Evolutionary conservation across 179 eudicot genomes (phyloP).

Genomic region (Camellia oleifera): DNA sequence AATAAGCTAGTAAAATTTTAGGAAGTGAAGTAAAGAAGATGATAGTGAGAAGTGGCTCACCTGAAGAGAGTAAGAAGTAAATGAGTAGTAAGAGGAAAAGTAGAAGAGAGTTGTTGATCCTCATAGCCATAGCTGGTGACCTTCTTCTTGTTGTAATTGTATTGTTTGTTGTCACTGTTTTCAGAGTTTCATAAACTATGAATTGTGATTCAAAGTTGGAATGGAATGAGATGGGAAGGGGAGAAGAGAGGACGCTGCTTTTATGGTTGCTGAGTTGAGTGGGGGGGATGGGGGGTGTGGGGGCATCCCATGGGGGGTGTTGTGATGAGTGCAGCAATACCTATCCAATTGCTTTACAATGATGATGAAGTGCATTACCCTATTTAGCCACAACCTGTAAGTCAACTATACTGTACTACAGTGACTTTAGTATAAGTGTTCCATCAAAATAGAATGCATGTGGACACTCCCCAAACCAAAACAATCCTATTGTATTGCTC

Average conservation of each 20-base stretch:
- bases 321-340: slow-evolving; percentile 19
- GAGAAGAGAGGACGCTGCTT: slow-evolving; percentile 1
- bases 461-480: slow-evolving; percentile 14
- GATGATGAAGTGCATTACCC: slow-evolving; percentile 32
- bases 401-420: slow-evolving; percentile 34
- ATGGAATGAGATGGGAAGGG: background rate
- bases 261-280: slow-evolving; percentile 11
- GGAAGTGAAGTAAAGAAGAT: background rate
- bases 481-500: slow-evolving; percentile 30
- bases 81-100: slow-evolving; percentile 27
- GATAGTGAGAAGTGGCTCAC: slow-evolving; percentile 12
- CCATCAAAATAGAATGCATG: slow-evolving; percentile 27
- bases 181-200: background rate
- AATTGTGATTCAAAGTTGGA: slow-evolving; percentile 9
- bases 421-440: slow-evolving; percentile 14
- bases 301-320: slow-evolving; percentile 21
- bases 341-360: slow-evolving; percentile 29
- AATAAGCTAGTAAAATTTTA: background rate
- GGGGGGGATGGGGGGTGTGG: slow-evolving; percentile 18
- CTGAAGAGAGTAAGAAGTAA: slow-evolving; percentile 19
- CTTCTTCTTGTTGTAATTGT: background rate
- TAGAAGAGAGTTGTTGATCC: slow-evolving; percentile 22
- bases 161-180: background rate
- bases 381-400: slow-evolving; percentile 23
- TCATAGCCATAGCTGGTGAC: slow-evolving; percentile 20